Evolutionary conservation across 441 rosid species (phyloP).

Genomic region (Euphorbia celastroides): DNA sequence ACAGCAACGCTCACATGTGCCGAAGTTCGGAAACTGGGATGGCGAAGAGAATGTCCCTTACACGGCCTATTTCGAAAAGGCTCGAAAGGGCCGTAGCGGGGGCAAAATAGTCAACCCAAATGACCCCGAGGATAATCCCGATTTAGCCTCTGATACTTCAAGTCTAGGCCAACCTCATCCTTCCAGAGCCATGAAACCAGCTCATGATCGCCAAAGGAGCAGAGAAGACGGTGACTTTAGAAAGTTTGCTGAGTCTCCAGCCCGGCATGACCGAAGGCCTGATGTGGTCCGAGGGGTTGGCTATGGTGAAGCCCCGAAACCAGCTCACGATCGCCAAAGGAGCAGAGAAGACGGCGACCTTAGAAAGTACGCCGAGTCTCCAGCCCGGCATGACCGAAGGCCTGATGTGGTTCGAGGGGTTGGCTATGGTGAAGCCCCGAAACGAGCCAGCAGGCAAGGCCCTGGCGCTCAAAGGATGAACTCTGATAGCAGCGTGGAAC

Average conservation of each 20-base stretch:
- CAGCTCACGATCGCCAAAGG: background rate
- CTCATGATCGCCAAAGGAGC: background rate
- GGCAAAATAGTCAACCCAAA: conserved; percentile 56
- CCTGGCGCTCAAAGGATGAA: conserved; percentile 22
- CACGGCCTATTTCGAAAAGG: conserved; percentile 81
- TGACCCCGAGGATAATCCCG: conserved; percentile 60
- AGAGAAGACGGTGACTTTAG: background rate
- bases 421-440: conserved; percentile 41
- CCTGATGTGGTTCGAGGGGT: conserved; percentile 33
- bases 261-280: conserved; percentile 26
- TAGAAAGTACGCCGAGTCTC: background rate
- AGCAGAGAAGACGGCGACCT: background rate
- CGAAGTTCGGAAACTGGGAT: conserved; percentile 91
- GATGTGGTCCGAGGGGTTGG: too few species aligned
- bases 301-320: too few species aligned
- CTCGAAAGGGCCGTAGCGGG: conserved; percentile 57
- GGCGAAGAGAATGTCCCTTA: conserved; percentile 64
- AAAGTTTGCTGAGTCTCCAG: background rate
- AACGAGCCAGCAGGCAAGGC: conserved; percentile 36
- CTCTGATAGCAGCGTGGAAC: conserved; percentile 58
- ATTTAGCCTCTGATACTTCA: conserved; percentile 20
- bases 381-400: conserved; percentile 25
- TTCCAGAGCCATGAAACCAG: too few species aligned
- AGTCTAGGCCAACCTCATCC: too few species aligned
- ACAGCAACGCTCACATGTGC: conserved; percentile 70